A percentile compares a stretch with the other conserved stretches of the same genome.
Conservation (phyloP, 495 filamentous ascomycete species). For the Daldinia decipiens region DNA sequence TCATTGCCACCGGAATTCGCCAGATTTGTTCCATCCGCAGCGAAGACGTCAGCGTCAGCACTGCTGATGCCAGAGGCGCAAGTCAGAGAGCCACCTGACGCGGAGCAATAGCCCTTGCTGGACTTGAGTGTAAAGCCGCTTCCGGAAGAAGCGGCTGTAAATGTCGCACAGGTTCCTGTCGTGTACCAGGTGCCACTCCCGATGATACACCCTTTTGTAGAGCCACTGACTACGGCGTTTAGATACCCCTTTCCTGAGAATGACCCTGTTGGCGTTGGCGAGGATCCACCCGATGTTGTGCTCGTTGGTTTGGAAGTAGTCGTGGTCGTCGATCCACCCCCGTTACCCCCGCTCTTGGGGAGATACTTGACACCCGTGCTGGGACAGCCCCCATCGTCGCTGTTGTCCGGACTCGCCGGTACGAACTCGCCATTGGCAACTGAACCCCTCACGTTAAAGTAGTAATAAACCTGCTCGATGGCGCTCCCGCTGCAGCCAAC, state of each 20-base stretch:
- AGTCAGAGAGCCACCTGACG: slow-evolving; percentile 58
- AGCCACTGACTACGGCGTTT: slow-evolving; percentile 60
- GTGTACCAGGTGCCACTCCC: slow-evolving; percentile 75
- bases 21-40: slow-evolving; percentile 48
- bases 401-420: slow-evolving; percentile 49
- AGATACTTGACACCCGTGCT: slow-evolving; percentile 47
- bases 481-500: slow-evolving; percentile 66
- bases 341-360: slow-evolving; percentile 39
- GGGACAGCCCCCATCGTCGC: slow-evolving; percentile 39
- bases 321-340: slow-evolving; percentile 12
- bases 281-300: slow-evolving; percentile 28
- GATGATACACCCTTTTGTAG: slow-evolving; percentile 73
- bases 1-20: slow-evolving; percentile 60
- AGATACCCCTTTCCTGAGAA: slow-evolving; percentile 66
- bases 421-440: slow-evolving; percentile 76
- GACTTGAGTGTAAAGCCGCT: slow-evolving; percentile 68
- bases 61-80: slow-evolving; percentile 59
- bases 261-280: slow-evolving; percentile 28
- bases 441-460: slow-evolving; percentile 76
- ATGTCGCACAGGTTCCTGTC: slow-evolving; percentile 75
- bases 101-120: slow-evolving; percentile 67
- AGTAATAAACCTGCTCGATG: slow-evolving; percentile 82
- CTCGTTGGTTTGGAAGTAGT: slow-evolving; percentile 13
- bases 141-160: slow-evolving; percentile 59
- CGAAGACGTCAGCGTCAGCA: slow-evolving; percentile 54